These are phyloP conservation scores for Pichia ethanolica DNA, from an alignment of 805 yeast genomes.

Conservation along the genomic window DNA sequence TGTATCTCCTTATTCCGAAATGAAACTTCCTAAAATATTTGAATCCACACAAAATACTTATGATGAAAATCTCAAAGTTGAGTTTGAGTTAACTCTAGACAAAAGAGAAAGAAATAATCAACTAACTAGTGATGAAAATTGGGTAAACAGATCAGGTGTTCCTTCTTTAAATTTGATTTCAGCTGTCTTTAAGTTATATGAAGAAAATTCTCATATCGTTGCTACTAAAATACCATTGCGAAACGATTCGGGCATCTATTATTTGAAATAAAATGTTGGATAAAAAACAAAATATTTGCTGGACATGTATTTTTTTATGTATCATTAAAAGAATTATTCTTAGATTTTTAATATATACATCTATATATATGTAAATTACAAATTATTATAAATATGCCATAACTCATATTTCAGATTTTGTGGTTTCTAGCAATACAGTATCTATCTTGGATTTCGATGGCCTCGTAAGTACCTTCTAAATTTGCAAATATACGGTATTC, in stretches of 20 bases:
- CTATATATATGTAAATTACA: too few species aligned
- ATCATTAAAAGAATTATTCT: neutral
- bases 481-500: conserved; percentile 70
- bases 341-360: too few species aligned
- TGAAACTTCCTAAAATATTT: neutral
- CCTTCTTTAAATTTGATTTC: conserved; percentile 2
- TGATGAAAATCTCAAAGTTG: neutral
- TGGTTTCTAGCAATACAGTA: conserved; percentile 47
- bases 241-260: conserved; percentile 1
- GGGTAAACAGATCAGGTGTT: conserved; percentile 8
- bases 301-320: neutral
- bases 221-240: neutral
- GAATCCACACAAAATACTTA: conserved; percentile 8
- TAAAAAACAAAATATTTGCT: too few species aligned
- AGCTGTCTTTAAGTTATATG: neutral
- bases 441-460: conserved; percentile 80
- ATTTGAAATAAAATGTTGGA: neutral
- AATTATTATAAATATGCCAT: too few species aligned
- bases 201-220: neutral
- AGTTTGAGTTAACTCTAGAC: neutral
- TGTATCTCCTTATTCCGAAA: neutral
- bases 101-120: neutral
- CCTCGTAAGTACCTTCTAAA: conserved; percentile 90
- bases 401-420: neutral
- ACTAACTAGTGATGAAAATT: conserved; percentile 4